phyloP scores from a whole-genome alignment of 2,329 filamentous ascomycete genomes.

The Talaromyces sp. region DNA sequence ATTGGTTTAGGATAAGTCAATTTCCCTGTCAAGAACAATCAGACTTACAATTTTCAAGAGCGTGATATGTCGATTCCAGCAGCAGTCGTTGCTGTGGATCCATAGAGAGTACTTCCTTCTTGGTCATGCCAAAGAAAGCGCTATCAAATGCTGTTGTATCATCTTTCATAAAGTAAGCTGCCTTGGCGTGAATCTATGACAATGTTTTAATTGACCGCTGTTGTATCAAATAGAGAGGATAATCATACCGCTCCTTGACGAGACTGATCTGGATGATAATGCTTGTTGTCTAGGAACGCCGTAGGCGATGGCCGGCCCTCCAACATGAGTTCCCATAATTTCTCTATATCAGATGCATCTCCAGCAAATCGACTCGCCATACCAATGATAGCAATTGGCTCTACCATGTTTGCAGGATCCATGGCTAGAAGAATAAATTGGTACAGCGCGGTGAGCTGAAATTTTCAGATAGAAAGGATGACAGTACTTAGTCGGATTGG shows the following conservation, averaged over 20 bases:
- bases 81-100: slow-evolving; percentile 30
- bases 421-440: not conserved
- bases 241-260: not conserved
- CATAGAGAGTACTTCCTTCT: slow-evolving; percentile 14
- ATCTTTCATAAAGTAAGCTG: no score
- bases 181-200: no score
- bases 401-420: not conserved
- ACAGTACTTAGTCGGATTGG: no score
- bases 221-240: no score
- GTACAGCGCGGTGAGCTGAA: no score
- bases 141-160: no score
- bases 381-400: slow-evolving; percentile 24
- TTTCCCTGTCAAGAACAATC: no score
- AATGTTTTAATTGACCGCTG: no score
- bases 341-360: slow-evolving; percentile 15
- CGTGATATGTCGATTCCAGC: slow-evolving; percentile 3
- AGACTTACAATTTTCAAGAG: no score
- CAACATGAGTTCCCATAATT: slow-evolving; percentile 21
- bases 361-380: slow-evolving; percentile 24
- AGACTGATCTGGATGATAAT: not conserved
- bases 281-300: not conserved
- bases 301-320: not conserved
- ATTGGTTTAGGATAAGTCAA: no score
- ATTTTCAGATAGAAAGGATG: no score
- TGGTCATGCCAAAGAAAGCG: no score